phyloP scores from a whole-genome alignment of 2,329 filamentous ascomycete species.

The Pseudogymnoascus sp. region DNA sequence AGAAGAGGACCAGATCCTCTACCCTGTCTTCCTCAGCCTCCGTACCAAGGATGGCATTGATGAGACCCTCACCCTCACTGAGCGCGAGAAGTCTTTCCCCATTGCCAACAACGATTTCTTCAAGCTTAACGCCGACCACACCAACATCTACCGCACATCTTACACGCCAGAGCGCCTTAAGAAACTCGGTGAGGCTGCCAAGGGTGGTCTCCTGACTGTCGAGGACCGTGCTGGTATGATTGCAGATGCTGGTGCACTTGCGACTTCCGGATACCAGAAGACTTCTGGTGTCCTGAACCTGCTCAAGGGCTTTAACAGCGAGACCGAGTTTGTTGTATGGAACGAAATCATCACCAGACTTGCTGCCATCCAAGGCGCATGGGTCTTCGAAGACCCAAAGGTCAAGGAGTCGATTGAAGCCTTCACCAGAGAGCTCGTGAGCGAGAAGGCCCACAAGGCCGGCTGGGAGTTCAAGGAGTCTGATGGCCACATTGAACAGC shows the following conservation, averaged over 20 bases:
- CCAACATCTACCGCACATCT: constrained; percentile 82
- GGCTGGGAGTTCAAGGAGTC: constrained; percentile 82
- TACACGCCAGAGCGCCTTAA: constrained; percentile 76
- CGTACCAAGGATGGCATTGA: constrained; percentile 78
- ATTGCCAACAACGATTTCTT: constrained; percentile 78
- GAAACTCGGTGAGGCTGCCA: constrained; percentile 83
- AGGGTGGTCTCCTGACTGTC: constrained; percentile 69
- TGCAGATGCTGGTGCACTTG: constrained; percentile 82
- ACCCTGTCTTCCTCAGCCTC: constrained; percentile 81
- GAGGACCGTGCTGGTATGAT: constrained; percentile 95
- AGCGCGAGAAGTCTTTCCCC: constrained; percentile 71
- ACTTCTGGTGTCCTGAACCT: constrained; percentile 83
- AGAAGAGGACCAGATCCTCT: constrained; percentile 82
- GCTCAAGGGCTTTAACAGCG: constrained; percentile 76
- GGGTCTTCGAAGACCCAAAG: constrained; percentile 77
- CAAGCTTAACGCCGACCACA: constrained; percentile 95
- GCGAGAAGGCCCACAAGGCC: constrained; percentile 72
- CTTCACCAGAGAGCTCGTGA: constrained; percentile 74
- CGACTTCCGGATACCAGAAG: constrained; percentile 85
- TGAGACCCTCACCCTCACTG: constrained; percentile 61
- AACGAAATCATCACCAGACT: constrained; percentile 80
- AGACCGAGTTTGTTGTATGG: constrained; percentile 91
- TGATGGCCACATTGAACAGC: constrained; percentile 84
- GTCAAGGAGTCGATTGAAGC: constrained; percentile 69
- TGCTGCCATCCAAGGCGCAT: constrained; percentile 71